phyloP scores from a whole-genome alignment of 805 yeast species.

The Starmerella apis region DNA sequence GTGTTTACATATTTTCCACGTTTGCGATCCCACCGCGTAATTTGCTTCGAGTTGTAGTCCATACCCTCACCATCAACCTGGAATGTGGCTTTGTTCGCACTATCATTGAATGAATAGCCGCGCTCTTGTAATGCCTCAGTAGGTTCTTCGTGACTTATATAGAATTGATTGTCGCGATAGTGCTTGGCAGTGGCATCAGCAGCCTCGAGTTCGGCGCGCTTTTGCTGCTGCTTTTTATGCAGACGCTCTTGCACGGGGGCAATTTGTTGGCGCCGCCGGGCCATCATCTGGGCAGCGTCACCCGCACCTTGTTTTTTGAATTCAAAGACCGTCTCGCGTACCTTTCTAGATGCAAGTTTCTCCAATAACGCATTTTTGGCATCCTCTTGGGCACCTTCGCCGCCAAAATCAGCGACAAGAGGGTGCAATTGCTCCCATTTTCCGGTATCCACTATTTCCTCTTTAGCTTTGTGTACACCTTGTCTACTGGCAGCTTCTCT shows the following conservation, averaged over 20 bases:
- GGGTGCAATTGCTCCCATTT: constrained; percentile 86
- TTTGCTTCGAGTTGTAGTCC: constrained; percentile 50
- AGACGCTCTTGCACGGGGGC: constrained; percentile 81
- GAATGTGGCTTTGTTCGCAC: constrained; percentile 76
- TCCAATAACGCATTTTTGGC: constrained; percentile 72
- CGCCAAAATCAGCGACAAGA: constrained; percentile 41
- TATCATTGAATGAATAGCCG: constrained; percentile 53
- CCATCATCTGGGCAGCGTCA: constrained; percentile 71
- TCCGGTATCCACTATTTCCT: constrained; percentile 38
- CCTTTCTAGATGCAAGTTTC: constrained; percentile 53
- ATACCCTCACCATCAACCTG: constrained; percentile 71
- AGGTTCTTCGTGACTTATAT: constrained; percentile 84
- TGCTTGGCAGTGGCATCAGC: constrained; percentile 32
- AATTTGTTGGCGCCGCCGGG: constrained; percentile 70
- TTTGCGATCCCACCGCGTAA: constrained; percentile 78
- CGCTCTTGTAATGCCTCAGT: constrained; percentile 67
- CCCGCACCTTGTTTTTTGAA: constrained; percentile 45
- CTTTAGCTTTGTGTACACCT: constrained; percentile 76
- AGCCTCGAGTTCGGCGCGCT: constrained; percentile 55
- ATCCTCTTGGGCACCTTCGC: constrained; percentile 54
- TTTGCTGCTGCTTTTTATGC: constrained; percentile 43
- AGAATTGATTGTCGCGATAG: constrained; percentile 68
- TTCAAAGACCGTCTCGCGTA: constrained; percentile 90
- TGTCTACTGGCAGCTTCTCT: constrained; percentile 78
- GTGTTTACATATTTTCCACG: constrained; percentile 76